A percentile compares a stretch with the other conserved stretches of the same genome.
These are phyloP conservation scores for Hypoxylon sp. DNA, from an alignment of 2,329 filamentous ascomycete genomes.

Conservation along the genomic window DNA sequence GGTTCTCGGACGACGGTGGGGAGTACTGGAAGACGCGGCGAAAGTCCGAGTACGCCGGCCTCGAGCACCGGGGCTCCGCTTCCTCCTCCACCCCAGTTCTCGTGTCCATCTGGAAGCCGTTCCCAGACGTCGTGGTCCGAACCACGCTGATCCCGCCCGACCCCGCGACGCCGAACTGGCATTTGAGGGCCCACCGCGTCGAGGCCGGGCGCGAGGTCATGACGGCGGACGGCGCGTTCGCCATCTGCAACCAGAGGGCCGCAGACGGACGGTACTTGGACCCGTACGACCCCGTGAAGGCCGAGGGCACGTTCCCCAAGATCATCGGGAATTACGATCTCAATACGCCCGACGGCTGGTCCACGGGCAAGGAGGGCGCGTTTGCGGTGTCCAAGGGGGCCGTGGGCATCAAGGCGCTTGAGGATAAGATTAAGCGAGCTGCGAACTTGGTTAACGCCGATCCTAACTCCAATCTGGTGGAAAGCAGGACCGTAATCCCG, in stretches of 20 bases:
- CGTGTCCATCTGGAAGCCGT: constrained; percentile 79
- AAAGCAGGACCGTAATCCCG: constrained; percentile 79
- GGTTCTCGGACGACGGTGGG: constrained; percentile 81
- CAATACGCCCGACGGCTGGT: constrained; percentile 67
- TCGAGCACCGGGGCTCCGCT: constrained; percentile 68
- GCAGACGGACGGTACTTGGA: constrained; percentile 66
- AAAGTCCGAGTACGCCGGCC: constrained; percentile 73
- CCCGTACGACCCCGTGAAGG: constrained; percentile 60
- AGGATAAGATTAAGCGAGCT: constrained; percentile 60
- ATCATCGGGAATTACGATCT: constrained; percentile 74
- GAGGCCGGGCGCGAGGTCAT: constrained; percentile 72
- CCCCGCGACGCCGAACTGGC: constrained; percentile 75
- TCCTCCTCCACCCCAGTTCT: constrained; percentile 66
- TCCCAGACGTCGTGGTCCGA: constrained; percentile 75
- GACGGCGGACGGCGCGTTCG: constrained; percentile 82
- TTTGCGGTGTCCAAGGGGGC: constrained; percentile 71
- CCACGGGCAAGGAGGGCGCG: constrained; percentile 65
- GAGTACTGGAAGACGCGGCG: constrained; percentile 85
- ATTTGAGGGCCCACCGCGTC: constrained; percentile 75
- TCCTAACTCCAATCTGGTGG: constrained; percentile 83
- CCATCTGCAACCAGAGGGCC: constrained; percentile 71
- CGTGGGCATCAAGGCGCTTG: constrained; percentile 71
- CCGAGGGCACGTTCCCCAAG: constrained; percentile 67
- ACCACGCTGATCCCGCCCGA: constrained; percentile 76
- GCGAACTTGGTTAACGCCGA: constrained; percentile 81